These are phyloP conservation scores for Fraxinus americana DNA, from an alignment of 257 asterid genomes.

Conservation along the genomic window DNA sequence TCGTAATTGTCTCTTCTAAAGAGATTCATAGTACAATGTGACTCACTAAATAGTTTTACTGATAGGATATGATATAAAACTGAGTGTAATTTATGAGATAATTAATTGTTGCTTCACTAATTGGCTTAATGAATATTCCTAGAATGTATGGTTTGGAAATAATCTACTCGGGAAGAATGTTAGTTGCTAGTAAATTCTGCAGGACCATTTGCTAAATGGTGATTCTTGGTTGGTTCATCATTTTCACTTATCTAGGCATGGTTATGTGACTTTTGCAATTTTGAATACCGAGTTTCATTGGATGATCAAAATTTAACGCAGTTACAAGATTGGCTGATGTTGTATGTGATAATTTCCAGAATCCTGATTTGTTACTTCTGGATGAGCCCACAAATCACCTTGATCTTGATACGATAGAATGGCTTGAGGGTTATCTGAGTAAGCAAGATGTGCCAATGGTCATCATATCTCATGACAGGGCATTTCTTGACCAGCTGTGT, in stretches of 20 bases:
- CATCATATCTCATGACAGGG: slow-evolving; percentile 97
- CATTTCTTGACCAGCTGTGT: slow-evolving; percentile 96
- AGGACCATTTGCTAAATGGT: background rate
- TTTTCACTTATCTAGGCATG: background rate
- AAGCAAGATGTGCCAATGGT: slow-evolving; percentile 99
- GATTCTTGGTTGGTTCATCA: background rate
- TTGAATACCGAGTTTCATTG: background rate
- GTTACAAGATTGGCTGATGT: slow-evolving; percentile 27
- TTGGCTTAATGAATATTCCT: too few species aligned
- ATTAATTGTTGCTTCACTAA: background rate
- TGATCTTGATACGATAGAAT: slow-evolving; percentile 95
- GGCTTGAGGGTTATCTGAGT: slow-evolving; percentile 94
- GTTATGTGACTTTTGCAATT: background rate
- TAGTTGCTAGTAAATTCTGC: background rate
- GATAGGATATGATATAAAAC: slow-evolving; percentile 29
- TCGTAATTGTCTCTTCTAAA: background rate
- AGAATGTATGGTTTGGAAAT: background rate
- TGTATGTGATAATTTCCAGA: slow-evolving; percentile 50
- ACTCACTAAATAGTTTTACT: background rate
- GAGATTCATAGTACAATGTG: background rate
- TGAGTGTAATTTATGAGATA: background rate
- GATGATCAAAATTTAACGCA: background rate
- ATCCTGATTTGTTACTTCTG: slow-evolving; percentile 80
- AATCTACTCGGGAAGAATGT: background rate
- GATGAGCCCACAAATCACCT: slow-evolving; percentile 99